Evolutionary conservation across 495 filamentous ascomycete species (phyloP).

Genomic region (Hypoxylon lenormandii): DNA sequence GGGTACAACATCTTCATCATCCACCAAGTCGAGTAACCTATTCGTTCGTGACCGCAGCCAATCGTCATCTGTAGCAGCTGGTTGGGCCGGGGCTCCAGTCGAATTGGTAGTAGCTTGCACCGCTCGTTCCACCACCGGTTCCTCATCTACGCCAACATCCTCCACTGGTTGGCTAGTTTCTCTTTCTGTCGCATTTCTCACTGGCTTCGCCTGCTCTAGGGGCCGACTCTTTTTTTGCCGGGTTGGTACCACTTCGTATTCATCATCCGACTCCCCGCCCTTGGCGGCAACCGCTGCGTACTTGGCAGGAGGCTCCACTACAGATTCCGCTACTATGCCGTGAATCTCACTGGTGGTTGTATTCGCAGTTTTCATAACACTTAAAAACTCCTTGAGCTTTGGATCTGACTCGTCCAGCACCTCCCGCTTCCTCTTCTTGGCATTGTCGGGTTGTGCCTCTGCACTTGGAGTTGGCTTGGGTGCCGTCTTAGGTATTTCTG

Average conservation of each 20-base stretch:
- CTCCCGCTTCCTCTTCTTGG: conserved; percentile 67
- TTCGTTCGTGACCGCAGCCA: conserved; percentile 96
- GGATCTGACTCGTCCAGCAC: conserved; percentile 68
- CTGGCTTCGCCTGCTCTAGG: conserved; percentile 49
- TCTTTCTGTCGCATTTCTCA: conserved; percentile 24
- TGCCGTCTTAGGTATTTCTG: conserved; percentile 42
- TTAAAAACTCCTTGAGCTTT: conserved; percentile 87
- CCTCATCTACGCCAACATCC: conserved; percentile 16
- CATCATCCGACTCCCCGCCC: conserved; percentile 69
- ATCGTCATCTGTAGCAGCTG: conserved; percentile 77
- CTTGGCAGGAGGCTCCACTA: conserved; percentile 58
- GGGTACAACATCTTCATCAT: conserved; percentile 63
- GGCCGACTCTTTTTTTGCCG: conserved; percentile 47
- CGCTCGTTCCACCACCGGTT: conserved; percentile 29
- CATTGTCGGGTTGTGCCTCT: conserved; percentile 32
- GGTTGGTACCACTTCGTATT: conserved; percentile 71
- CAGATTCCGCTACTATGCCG: conserved; percentile 60
- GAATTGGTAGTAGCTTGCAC: conserved; percentile 5
- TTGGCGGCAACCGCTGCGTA: conserved; percentile 62
- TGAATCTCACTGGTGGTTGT: conserved; percentile 74
- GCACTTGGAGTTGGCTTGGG: conserved; percentile 33
- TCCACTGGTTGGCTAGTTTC: neutral
- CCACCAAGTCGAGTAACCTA: conserved; percentile 83
- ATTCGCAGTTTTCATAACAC: conserved; percentile 78
- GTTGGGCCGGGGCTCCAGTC: conserved; percentile 4